These are phyloP conservation scores for Phaeosphaeria sp. DNA, from an alignment of 2,329 filamentous ascomycete genomes.

Conservation along the genomic window DNA sequence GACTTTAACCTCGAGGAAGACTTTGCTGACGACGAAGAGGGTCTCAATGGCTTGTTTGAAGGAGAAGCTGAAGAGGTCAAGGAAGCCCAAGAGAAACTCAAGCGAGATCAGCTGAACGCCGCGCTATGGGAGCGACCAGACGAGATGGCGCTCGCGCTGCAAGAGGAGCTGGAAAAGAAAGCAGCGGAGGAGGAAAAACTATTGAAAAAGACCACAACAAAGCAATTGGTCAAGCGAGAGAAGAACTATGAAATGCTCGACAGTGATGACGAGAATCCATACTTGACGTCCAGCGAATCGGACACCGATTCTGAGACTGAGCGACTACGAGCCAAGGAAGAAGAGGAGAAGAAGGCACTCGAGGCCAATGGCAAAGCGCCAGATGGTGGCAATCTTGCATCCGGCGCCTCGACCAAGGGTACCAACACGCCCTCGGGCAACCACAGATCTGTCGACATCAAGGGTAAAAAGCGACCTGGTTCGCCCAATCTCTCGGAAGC, in stretches of 20 bases:
- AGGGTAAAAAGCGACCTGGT: conserved; percentile 78
- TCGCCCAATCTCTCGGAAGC: conserved; percentile 89
- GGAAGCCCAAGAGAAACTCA: conserved; percentile 69
- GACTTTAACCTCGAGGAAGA: conserved; percentile 71
- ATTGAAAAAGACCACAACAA: conserved; percentile 78
- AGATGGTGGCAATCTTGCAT: conserved; percentile 53
- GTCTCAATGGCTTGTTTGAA: conserved; percentile 50
- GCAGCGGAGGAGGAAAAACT: conserved; percentile 73
- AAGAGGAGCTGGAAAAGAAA: conserved; percentile 70
- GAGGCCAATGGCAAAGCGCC: conserved; percentile 55
- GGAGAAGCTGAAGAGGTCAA: conserved; percentile 63
- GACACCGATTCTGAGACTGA: conserved; percentile 68
- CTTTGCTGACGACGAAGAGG: conserved; percentile 86
- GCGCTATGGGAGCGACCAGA: conserved; percentile 77
- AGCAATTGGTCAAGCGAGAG: conserved; percentile 83
- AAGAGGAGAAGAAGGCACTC: conserved; percentile 56
- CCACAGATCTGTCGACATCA: conserved; percentile 56
- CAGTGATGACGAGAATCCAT: conserved; percentile 67
- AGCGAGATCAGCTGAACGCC: conserved; percentile 81
- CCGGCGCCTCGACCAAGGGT: conserved; percentile 71
- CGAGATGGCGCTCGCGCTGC: conserved; percentile 64
- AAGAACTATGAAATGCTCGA: conserved; percentile 89
- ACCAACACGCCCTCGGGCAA: conserved; percentile 70
- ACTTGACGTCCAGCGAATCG: conserved; percentile 38
- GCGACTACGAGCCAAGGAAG: conserved; percentile 64